Evolutionary conservation across 208 protist species (phyloP).

Genomic region (Acanthamoeba divionensis): DNA sequence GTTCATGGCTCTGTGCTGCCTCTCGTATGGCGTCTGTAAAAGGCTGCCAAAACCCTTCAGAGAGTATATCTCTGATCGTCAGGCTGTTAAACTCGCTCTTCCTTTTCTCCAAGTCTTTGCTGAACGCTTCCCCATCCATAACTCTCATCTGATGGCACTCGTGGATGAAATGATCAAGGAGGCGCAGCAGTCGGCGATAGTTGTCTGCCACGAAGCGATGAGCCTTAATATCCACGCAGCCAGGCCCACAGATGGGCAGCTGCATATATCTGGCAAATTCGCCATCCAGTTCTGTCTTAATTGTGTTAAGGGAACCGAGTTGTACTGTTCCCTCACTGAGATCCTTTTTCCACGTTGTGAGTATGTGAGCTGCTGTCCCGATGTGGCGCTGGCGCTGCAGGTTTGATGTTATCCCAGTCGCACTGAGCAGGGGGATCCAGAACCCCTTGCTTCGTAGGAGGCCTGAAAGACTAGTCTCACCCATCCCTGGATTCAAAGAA

Average conservation of each 20-base stretch:
- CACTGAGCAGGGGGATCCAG: too few species aligned
- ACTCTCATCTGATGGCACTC: not conserved
- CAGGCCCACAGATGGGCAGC: not conserved
- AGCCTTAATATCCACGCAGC: not conserved
- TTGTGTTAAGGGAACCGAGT: not conserved
- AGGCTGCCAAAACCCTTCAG: too few species aligned
- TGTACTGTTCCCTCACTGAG: too few species aligned
- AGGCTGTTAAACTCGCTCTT: not conserved
- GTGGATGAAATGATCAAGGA: not conserved
- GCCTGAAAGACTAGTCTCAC: too few species aligned
- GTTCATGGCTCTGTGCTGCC: not conserved
- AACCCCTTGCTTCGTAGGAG: too few species aligned
- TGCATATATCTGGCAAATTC: not conserved
- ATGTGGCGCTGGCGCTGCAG: too few species aligned
- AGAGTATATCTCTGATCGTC: too few species aligned
- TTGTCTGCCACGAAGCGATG: not conserved
- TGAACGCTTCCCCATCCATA: not conserved
- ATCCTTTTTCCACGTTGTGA: too few species aligned
- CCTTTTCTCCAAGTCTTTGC: not conserved
- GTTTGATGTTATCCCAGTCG: too few species aligned
- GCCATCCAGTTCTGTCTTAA: not conserved
- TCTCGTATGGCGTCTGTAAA: not conserved
- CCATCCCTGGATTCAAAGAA: too few species aligned
- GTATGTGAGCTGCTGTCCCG: too few species aligned
- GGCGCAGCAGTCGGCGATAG: not conserved